A percentile compares a stretch with the other conserved stretches of the same genome.
These are phyloP conservation scores for Arthrinium phaeospermum DNA, from an alignment of 2,329 filamentous ascomycete genomes.

Conservation along the genomic window DNA sequence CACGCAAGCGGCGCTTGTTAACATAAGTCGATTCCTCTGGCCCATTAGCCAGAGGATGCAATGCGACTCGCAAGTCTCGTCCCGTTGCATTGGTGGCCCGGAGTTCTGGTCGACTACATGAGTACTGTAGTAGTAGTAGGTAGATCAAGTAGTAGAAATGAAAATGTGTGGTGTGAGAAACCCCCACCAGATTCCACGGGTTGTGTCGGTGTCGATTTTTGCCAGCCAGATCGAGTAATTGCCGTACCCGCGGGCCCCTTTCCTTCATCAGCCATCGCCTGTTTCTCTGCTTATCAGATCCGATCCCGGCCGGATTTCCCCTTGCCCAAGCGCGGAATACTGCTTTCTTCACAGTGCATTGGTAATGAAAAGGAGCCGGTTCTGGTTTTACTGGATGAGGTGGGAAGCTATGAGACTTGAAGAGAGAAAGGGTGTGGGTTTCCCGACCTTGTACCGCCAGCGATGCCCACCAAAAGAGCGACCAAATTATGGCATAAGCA, in stretches of 20 bases:
- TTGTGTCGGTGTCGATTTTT: not conserved
- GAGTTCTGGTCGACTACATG: too few relatives aligned
- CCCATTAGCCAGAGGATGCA: not conserved
- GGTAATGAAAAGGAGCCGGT: not conserved
- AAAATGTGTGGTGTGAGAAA: not conserved
- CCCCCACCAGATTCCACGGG: not conserved
- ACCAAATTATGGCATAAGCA: not conserved
- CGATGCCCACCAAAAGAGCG: not conserved
- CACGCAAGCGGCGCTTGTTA: too few relatives aligned
- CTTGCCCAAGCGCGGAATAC: not conserved
- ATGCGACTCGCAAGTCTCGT: not conserved
- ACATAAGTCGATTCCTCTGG: too few relatives aligned
- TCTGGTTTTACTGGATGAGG: not conserved
- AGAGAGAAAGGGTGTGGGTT: not conserved
- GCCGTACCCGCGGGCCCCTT: not conserved
- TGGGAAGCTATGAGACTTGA: too few relatives aligned
- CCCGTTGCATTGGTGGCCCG: too few relatives aligned
- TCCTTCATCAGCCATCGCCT: not conserved
- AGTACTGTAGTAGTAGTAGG: too few relatives aligned
- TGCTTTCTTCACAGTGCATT: not conserved
- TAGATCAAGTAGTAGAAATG: not conserved
- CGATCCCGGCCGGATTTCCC: not conserved
- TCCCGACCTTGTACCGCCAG: not conserved
- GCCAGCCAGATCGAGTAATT: not conserved
- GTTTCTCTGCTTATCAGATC: not conserved